Percentiles rank a stretch among this genome's conserved stretches.
These are phyloP conservation scores for Dichomitus squalens DNA, from an alignment of 1,284 basidiomycete species.

Conservation along the genomic window DNA sequence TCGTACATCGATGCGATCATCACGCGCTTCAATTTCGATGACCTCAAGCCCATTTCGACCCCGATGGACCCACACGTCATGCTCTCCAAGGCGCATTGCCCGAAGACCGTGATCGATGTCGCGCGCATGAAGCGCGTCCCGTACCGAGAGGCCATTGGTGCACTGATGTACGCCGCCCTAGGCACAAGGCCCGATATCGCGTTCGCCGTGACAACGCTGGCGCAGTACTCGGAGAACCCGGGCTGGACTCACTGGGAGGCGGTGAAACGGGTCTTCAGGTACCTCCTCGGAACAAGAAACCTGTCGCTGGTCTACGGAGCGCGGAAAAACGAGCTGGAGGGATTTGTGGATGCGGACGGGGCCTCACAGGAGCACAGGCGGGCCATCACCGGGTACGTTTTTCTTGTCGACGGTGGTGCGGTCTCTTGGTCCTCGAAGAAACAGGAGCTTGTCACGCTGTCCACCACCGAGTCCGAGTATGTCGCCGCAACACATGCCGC, in stretches of 20 bases:
- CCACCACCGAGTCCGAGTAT: too few species aligned
- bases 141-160: slow-evolving; percentile 13
- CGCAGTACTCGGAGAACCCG: slow-evolving; percentile 15
- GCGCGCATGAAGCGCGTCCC: too few species aligned
- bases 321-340: too few species aligned
- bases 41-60: slow-evolving; percentile 18
- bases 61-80: slow-evolving; percentile 22
- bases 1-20: slow-evolving; percentile 40
- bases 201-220: slow-evolving; percentile 7
- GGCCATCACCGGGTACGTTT: too few species aligned
- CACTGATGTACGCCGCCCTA: slow-evolving; percentile 15
- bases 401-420: too few species aligned
- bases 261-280: slow-evolving; percentile 22
- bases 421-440: too few species aligned
- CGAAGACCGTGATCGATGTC: not conserved
- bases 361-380: too few species aligned
- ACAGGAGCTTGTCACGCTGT: too few species aligned
- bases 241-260: slow-evolving; percentile 24
- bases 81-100: slow-evolving; percentile 18
- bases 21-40: slow-evolving; percentile 27
- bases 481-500: too few species aligned
- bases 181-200: slow-evolving; percentile 18
- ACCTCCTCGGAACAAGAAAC: slow-evolving; percentile 13
- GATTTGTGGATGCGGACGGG: too few species aligned
- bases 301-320: slow-evolving; percentile 4